These are phyloP conservation scores for Polytolypa hystricis DNA, from an alignment of 2,329 filamentous ascomycete genomes.

Conservation along the genomic window DNA sequence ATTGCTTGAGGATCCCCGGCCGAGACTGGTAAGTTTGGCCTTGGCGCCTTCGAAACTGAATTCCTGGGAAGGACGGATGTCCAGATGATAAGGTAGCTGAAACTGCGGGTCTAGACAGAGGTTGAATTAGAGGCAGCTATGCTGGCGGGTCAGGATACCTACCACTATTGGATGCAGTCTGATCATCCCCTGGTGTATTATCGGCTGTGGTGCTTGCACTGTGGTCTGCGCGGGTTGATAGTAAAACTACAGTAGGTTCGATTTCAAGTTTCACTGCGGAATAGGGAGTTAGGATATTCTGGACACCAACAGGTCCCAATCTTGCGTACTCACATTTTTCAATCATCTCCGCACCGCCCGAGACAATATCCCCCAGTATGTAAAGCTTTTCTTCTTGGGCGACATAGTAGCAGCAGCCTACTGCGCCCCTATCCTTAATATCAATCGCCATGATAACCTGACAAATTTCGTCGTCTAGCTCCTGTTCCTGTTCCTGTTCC, in stretches of 20 bases:
- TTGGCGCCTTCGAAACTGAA: constrained; percentile 59
- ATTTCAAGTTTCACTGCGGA: constrained; percentile 49
- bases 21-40: constrained; percentile 52
- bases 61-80: constrained; percentile 58
- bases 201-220: constrained; percentile 11
- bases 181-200: not conserved
- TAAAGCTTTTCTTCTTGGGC: constrained; percentile 58
- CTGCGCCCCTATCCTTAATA: constrained; percentile 54
- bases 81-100: constrained; percentile 50
- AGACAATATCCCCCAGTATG: constrained; percentile 64
- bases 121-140: constrained; percentile 6
- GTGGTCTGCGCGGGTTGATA: constrained; percentile 47
- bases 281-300: no score
- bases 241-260: constrained; percentile 49
- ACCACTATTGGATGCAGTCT: constrained; percentile 22
- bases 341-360: constrained; percentile 58
- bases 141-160: constrained; percentile 3
- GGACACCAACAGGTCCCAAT: no score
- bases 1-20: constrained; percentile 38
- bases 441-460: constrained; percentile 75
- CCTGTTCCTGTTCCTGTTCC: constrained; percentile 12
- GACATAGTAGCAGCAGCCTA: constrained; percentile 79
- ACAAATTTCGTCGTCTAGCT: constrained; percentile 42
- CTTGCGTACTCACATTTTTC: constrained; percentile 40
- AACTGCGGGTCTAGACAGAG: constrained; percentile 34